A percentile compares a stretch with the other conserved stretches of the same genome.
These are phyloP conservation scores for Euclidium syriacum DNA, from an alignment of 345 rosid genomes.

Conservation along the genomic window DNA sequence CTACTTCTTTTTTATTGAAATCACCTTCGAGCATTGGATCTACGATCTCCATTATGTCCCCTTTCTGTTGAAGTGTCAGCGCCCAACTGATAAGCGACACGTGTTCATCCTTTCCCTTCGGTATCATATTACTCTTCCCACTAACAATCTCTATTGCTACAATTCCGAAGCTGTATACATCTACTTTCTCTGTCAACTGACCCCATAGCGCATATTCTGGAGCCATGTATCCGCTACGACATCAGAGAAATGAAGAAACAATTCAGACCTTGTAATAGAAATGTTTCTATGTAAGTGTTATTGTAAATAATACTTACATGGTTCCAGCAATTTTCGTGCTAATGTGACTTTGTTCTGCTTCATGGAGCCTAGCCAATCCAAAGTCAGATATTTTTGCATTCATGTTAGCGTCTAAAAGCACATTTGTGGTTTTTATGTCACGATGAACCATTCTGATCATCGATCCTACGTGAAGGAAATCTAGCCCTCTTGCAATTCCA, in stretches of 20 bases:
- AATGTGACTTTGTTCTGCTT: conserved; percentile 46
- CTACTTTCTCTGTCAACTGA: conserved; percentile 43
- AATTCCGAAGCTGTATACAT: conserved; percentile 45
- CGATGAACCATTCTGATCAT: conserved; percentile 52
- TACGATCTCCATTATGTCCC: conserved; percentile 19
- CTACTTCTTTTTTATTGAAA: conserved; percentile 30
- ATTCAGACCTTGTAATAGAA: too few species aligned
- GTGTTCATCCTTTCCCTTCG: not conserved
- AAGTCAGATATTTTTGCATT: conserved; percentile 69
- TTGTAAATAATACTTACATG: conserved; percentile 31
- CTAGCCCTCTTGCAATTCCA: conserved; percentile 61
- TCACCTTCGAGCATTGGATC: conserved; percentile 25
- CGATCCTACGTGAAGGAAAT: conserved; percentile 58
- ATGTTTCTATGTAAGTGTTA: not conserved
- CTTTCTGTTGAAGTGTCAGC: not conserved
- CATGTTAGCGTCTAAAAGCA: conserved; percentile 43
- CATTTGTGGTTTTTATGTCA: conserved; percentile 59
- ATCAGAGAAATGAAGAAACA: not conserved
- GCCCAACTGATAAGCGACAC: conserved; percentile 34
- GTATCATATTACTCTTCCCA: conserved; percentile 16
- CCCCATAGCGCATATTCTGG: conserved; percentile 45
- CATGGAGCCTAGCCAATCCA: conserved; percentile 56
- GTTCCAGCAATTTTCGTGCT: conserved; percentile 66
- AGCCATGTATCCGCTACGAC: conserved; percentile 36
- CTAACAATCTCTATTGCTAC: conserved; percentile 44